A percentile compares a stretch with the other conserved stretches of the same genome.
These are phyloP conservation scores for Gynandropsis gynandra DNA, from an alignment of 345 rosid species.

Conservation along the genomic window DNA sequence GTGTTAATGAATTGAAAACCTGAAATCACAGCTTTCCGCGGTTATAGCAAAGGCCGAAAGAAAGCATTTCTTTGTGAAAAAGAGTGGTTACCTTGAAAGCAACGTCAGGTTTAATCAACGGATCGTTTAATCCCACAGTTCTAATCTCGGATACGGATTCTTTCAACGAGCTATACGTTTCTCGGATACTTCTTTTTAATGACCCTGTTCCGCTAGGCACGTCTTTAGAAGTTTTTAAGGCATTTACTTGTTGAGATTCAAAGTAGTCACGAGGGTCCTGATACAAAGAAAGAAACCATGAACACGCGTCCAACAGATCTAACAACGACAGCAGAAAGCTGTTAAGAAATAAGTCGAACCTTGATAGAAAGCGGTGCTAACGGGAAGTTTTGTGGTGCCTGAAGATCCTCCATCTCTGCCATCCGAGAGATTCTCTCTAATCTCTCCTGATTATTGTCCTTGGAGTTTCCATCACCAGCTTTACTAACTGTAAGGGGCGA, in stretches of 20 bases:
- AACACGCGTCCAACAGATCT: slow-evolving; percentile 1
- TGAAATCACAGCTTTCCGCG: slow-evolving; percentile 29
- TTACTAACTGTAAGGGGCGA: slow-evolving; percentile 24
- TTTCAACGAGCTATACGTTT: slow-evolving; percentile 61
- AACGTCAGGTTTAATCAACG: slow-evolving; percentile 60
- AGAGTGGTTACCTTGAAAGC: slow-evolving; percentile 53
- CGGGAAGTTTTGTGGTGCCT: slow-evolving; percentile 47
- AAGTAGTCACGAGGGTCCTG: slow-evolving; percentile 97
- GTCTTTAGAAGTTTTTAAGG: slow-evolving; percentile 46
- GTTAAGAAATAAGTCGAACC: slow-evolving; percentile 33
- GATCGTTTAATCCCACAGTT: slow-evolving; percentile 51
- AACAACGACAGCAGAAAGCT: slow-evolving; percentile 18
- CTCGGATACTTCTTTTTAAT: slow-evolving; percentile 38
- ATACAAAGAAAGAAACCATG: slow-evolving; percentile 18
- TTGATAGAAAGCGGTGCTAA: slow-evolving; percentile 72
- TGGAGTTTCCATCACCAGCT: slow-evolving; percentile 43
- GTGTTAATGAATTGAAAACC: slow-evolving; percentile 79
- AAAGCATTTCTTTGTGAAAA: background rate
- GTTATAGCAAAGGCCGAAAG: slow-evolving; percentile 1
- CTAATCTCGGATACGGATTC: slow-evolving; percentile 49
- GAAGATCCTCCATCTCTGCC: slow-evolving; percentile 85
- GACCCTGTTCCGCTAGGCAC: slow-evolving; percentile 30
- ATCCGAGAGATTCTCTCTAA: slow-evolving; percentile 41
- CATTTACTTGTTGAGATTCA: slow-evolving; percentile 85
- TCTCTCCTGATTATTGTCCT: slow-evolving; percentile 37